Percentiles rank a stretch among this genome's conserved stretches.
Evolutionary conservation across 1,284 basidiomycete genomes (phyloP).

Genomic region (Ganoderma leucocontextum): DNA sequence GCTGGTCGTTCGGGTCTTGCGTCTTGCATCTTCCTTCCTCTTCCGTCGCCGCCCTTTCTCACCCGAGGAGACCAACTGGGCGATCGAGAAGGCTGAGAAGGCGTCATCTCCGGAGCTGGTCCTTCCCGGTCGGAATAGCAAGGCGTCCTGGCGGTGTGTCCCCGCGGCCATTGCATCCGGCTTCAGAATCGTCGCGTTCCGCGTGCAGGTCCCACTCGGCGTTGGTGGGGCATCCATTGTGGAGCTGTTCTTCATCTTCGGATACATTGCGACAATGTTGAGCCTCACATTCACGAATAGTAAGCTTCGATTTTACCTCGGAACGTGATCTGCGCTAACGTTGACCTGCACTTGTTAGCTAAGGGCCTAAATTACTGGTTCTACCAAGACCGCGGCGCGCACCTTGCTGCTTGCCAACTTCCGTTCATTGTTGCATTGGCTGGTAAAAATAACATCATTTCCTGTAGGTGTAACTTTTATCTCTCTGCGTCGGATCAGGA

Average conservation of each 20-base stretch:
- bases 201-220: slow-evolving; percentile 51
- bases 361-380: slow-evolving; percentile 39
- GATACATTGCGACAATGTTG: slow-evolving; percentile 52
- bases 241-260: slow-evolving; percentile 52
- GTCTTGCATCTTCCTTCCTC: slow-evolving; percentile 33
- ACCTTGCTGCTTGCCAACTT: slow-evolving; percentile 51
- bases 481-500: not conserved
- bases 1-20: slow-evolving; percentile 44
- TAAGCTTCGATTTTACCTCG: slow-evolving; percentile 38
- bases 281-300: slow-evolving; percentile 53
- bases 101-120: slow-evolving; percentile 28
- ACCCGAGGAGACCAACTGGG: not conserved
- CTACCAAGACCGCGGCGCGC: slow-evolving; percentile 49
- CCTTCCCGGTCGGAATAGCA: slow-evolving; percentile 33
- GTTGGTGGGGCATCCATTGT: slow-evolving; percentile 47
- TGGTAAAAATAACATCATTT: slow-evolving; percentile 57
- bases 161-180: slow-evolving; percentile 46
- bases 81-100: slow-evolving; percentile 34
- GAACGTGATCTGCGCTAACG: not conserved
- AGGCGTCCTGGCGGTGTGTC: slow-evolving; percentile 43
- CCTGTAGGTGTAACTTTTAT: slow-evolving; percentile 40
- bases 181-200: slow-evolving; percentile 54
- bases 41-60: slow-evolving; percentile 20
- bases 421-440: slow-evolving; percentile 55
- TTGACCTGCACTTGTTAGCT: slow-evolving; percentile 29